phyloP scores from a whole-genome alignment of 1,284 basidiomycete species.

The Porodaedalea pini region DNA sequence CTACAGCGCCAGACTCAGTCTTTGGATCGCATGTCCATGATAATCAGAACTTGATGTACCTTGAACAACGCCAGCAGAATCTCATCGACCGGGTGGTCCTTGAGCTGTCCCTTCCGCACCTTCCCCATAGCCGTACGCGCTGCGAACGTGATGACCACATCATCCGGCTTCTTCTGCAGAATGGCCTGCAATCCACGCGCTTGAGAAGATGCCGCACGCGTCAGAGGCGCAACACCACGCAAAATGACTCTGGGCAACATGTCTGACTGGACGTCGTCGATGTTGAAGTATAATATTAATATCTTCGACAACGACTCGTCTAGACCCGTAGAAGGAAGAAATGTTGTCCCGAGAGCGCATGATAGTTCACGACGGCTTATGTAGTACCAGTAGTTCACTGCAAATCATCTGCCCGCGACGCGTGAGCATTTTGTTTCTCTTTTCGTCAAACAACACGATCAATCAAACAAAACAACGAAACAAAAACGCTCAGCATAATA shows the following conservation, averaged over 20 bases:
- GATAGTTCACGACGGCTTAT: neutral
- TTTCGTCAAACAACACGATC: neutral
- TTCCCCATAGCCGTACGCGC: slow-evolving; percentile 76
- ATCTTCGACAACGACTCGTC: neutral
- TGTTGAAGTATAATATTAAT: too few species aligned
- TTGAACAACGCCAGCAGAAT: slow-evolving; percentile 67
- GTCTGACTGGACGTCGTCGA: neutral
- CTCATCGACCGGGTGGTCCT: slow-evolving; percentile 72
- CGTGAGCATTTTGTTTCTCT: neutral
- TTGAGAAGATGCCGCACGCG: slow-evolving; percentile 46
- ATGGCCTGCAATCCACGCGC: slow-evolving; percentile 38
- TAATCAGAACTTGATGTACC: slow-evolving; percentile 32
- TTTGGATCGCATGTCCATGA: slow-evolving; percentile 14
- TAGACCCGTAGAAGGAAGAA: slow-evolving; percentile 8
- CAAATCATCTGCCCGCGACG: neutral
- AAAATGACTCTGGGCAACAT: slow-evolving; percentile 12
- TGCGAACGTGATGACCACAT: slow-evolving; percentile 85
- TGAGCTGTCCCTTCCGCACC: slow-evolving; percentile 77
- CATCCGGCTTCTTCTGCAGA: slow-evolving; percentile 69
- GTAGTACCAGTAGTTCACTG: neutral
- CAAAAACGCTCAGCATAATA: too few species aligned
- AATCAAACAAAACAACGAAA: neutral
- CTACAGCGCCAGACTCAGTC: slow-evolving; percentile 28
- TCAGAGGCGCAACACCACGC: slow-evolving; percentile 17
- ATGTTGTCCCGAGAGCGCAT: slow-evolving; percentile 1